Percentiles rank a stretch among this genome's conserved stretches.
phyloP scores from a whole-genome alignment of 805 yeast species.

The Candida verbasci region DNA sequence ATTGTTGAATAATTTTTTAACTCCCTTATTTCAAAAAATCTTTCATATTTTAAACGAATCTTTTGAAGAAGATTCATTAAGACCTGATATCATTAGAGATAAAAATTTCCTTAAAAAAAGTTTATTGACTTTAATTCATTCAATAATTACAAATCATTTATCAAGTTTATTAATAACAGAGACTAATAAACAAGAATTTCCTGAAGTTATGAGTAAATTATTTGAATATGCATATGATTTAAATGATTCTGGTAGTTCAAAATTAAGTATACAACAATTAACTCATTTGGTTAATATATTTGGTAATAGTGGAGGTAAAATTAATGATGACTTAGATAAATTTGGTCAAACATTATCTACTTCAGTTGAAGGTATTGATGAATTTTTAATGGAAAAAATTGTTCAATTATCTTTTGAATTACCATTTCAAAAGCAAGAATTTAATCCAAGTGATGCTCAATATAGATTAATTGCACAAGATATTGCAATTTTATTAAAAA shows the following conservation, averaged over 20 bases:
- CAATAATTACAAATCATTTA: conserved; percentile 71
- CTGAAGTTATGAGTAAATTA: conserved; percentile 56
- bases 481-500: conserved; percentile 62
- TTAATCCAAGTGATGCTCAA: conserved; percentile 75
- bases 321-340: conserved; percentile 58
- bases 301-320: conserved; percentile 63
- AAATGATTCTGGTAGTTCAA: conserved; percentile 62
- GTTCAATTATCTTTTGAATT: conserved; percentile 70
- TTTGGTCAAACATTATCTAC: conserved; percentile 41
- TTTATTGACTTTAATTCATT: conserved; percentile 63
- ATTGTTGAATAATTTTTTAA: conserved; percentile 64
- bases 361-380: conserved; percentile 68
- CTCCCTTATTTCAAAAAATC: conserved; percentile 70
- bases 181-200: conserved; percentile 58
- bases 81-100: conserved; percentile 56
- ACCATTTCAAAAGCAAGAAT: conserved; percentile 66
- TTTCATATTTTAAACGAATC: conserved; percentile 43
- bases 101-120: conserved; percentile 63
- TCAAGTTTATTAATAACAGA: conserved; percentile 72
- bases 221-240: conserved; percentile 61
- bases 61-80: conserved; percentile 26
- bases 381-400: conserved; percentile 61
- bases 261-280: conserved; percentile 65
- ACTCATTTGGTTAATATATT: conserved; percentile 58
- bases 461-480: conserved; percentile 72